Percentiles rank a stretch among this genome's conserved stretches.
Evolutionary conservation across 352 stramenopile species (phyloP).

Genomic region (Pythium phragmiticola): DNA sequence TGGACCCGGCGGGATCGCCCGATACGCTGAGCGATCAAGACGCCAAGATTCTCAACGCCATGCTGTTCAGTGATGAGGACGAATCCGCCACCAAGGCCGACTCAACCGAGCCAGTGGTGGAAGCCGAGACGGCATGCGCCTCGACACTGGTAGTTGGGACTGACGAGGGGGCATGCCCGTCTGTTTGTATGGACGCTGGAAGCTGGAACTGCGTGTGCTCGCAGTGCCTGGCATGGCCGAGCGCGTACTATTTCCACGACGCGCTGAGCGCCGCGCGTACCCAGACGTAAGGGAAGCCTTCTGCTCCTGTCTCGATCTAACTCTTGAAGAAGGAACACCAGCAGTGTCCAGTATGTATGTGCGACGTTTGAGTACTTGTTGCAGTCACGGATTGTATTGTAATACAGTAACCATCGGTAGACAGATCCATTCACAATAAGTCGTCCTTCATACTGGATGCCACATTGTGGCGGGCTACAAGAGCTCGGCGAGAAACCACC

Average conservation of each 20-base stretch:
- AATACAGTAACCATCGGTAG: too few relatives aligned
- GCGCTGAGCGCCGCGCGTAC: constrained; percentile 5
- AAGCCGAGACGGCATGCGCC: background rate
- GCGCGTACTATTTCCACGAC: constrained; percentile 9
- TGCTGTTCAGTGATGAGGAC: constrained; percentile 22
- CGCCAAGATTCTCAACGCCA: constrained; percentile 21
- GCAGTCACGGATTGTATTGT: too few relatives aligned
- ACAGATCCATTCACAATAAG: too few relatives aligned
- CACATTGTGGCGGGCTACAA: too few relatives aligned
- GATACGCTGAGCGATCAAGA: constrained; percentile 20
- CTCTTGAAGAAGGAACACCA: background rate
- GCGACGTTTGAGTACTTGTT: too few relatives aligned
- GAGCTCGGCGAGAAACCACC: too few relatives aligned
- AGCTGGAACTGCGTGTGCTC: constrained; percentile 10
- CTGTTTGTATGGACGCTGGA: background rate
- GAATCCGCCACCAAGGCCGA: background rate
- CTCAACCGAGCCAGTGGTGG: background rate
- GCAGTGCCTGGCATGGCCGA: constrained; percentile 18
- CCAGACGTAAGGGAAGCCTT: constrained; percentile 4
- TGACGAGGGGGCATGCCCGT: background rate
- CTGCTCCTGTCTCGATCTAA: background rate
- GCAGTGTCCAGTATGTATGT: background rate
- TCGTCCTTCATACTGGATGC: too few relatives aligned
- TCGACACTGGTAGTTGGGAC: background rate
- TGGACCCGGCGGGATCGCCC: constrained; percentile 11